phyloP scores from a whole-genome alignment of 805 yeast genomes.

The Candida corydali region DNA sequence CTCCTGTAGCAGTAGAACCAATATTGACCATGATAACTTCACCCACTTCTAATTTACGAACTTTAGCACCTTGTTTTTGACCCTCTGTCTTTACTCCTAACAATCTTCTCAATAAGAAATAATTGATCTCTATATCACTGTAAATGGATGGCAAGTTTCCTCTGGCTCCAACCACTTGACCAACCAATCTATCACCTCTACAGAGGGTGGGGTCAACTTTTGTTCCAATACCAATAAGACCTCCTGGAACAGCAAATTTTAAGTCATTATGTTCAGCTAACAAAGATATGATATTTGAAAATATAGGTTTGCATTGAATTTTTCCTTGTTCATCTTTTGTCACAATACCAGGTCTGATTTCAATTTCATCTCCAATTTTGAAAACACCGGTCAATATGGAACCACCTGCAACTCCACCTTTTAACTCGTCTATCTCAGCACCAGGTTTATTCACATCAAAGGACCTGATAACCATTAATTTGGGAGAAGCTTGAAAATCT shows the following conservation, averaged over 20 bases:
- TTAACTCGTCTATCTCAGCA: slow-evolving; percentile 91
- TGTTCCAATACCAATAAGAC: slow-evolving; percentile 98
- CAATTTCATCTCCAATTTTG: slow-evolving; percentile 96
- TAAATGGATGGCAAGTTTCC: slow-evolving; percentile 94
- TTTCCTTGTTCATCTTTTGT: slow-evolving; percentile 86
- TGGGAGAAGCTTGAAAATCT: slow-evolving; percentile 91
- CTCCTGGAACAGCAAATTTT: slow-evolving; percentile 99
- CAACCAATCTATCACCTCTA: slow-evolving; percentile 98
- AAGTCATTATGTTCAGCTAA: slow-evolving; percentile 97
- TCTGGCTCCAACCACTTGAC: slow-evolving; percentile 98
- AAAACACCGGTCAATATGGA: slow-evolving; percentile 96
- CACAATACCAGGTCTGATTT: slow-evolving; percentile 98
- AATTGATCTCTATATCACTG: slow-evolving; percentile 96
- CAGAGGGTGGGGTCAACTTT: slow-evolving; percentile 98
- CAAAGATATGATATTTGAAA: slow-evolving; percentile 87
- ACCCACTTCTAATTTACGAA: slow-evolving; percentile 86
- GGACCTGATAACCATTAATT: slow-evolving; percentile 94
- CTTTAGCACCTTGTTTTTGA: slow-evolving; percentile 90
- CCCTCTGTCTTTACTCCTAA: slow-evolving; percentile 98
- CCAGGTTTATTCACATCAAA: slow-evolving; percentile 99
- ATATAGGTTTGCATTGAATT: slow-evolving; percentile 93
- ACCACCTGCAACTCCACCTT: slow-evolving; percentile 99
- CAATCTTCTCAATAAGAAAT: slow-evolving; percentile 91
- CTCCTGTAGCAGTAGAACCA: slow-evolving; percentile 99
- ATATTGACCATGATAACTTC: slow-evolving; percentile 98